These are phyloP conservation scores for Phialophora macrospora DNA, from an alignment of 2,329 filamentous ascomycete species.

Conservation along the genomic window DNA sequence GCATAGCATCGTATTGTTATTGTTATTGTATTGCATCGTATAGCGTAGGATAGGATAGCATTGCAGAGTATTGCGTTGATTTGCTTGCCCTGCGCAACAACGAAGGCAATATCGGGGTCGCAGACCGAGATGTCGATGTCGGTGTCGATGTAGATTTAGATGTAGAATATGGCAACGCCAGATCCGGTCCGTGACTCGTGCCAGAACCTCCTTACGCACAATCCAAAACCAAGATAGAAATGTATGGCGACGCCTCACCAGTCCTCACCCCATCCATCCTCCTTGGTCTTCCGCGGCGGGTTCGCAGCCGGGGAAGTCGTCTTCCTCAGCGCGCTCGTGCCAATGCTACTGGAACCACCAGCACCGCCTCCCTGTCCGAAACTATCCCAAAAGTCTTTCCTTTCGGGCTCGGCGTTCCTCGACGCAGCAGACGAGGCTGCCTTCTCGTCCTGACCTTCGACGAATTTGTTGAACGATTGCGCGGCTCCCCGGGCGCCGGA, in stretches of 20 bases:
- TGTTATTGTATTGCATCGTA: no score
- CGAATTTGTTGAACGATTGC: constrained; percentile 81
- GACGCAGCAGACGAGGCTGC: constrained; percentile 40
- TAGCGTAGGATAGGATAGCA: neutral
- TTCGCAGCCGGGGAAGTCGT: constrained; percentile 40
- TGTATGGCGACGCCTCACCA: constrained; percentile 42
- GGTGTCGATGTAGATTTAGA: no score
- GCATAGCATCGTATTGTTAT: no score
- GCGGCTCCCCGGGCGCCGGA: constrained; percentile 73
- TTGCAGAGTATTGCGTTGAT: neutral
- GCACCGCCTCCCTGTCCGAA: constrained; percentile 55
- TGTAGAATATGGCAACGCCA: neutral
- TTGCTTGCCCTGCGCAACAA: neutral
- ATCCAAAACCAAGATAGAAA: neutral
- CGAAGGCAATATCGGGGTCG: neutral
- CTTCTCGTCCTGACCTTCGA: constrained; percentile 69
- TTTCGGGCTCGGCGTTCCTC: constrained; percentile 62
- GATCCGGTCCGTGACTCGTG: neutral
- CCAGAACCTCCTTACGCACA: neutral
- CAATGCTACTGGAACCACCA: constrained; percentile 54
- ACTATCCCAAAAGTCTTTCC: constrained; percentile 89
- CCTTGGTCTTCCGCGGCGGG: constrained; percentile 51
- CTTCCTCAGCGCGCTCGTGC: constrained; percentile 68
- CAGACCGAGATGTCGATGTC: neutral
- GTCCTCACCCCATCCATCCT: constrained; percentile 63